phyloP scores from a whole-genome alignment of 352 stramenopile species.

The Pythium utonaiense region DNA sequence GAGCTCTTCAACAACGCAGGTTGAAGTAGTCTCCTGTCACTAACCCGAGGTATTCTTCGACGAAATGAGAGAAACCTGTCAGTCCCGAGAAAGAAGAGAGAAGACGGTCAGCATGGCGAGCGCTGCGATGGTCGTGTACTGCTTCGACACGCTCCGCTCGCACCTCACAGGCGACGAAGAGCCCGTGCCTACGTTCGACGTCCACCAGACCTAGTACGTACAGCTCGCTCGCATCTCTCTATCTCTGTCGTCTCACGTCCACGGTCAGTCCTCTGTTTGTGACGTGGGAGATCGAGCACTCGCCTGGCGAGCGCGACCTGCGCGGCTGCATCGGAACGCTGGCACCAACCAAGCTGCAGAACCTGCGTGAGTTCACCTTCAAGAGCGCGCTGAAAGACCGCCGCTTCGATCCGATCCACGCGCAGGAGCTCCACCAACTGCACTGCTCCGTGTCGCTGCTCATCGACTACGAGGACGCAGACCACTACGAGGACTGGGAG shows the following conservation, averaged over 20 bases:
- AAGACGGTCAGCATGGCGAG: slow-evolving; percentile 50
- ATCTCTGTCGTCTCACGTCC: neutral
- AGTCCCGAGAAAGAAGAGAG: neutral
- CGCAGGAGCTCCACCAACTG: slow-evolving; percentile 58
- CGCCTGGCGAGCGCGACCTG: slow-evolving; percentile 35
- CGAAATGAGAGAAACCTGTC: neutral
- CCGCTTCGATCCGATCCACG: slow-evolving; percentile 70
- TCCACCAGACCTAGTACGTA: slow-evolving; percentile 53
- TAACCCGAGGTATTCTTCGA: neutral
- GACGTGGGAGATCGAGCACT: slow-evolving; percentile 77
- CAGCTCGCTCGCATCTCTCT: too few species aligned
- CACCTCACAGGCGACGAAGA: slow-evolving; percentile 55
- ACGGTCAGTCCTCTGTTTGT: slow-evolving; percentile 75
- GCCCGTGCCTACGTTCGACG: slow-evolving; percentile 52
- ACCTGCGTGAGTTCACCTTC: slow-evolving; percentile 78
- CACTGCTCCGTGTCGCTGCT: slow-evolving; percentile 81
- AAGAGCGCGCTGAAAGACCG: slow-evolving; percentile 77
- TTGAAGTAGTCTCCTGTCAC: neutral
- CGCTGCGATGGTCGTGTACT: slow-evolving; percentile 80
- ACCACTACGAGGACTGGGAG: slow-evolving; percentile 82
- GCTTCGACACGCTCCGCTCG: slow-evolving; percentile 77
- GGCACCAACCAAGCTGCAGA: slow-evolving; percentile 52
- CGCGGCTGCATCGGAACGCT: slow-evolving; percentile 81
- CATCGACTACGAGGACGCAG: slow-evolving; percentile 71
- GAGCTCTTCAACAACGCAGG: neutral